phyloP scores from a whole-genome alignment of 139 green algal species.

The Chlorella sp. region DNA sequence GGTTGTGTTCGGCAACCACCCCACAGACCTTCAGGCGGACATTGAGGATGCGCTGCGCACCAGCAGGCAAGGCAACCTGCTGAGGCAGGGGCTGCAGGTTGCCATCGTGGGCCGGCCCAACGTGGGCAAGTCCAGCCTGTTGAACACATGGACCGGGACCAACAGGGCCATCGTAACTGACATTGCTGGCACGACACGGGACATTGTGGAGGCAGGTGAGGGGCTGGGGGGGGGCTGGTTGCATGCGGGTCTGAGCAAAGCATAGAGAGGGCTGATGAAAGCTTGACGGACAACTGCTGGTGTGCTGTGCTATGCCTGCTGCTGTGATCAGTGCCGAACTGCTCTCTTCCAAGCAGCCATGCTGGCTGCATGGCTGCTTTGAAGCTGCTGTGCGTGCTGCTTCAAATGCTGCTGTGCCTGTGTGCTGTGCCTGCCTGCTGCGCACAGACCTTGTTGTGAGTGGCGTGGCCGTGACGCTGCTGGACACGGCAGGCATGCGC shows the following conservation, averaged over 20 bases:
- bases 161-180: slow-evolving; percentile 92
- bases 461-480: slow-evolving; percentile 81
- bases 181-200: slow-evolving; percentile 89
- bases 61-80: slow-evolving; percentile 50
- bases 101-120: slow-evolving; percentile 93
- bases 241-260: no score
- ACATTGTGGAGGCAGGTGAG: slow-evolving; percentile 96
- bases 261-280: no score
- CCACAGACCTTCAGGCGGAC: slow-evolving; percentile 31
- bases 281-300: no score
- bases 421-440: no score
- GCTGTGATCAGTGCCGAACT: no score
- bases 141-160: slow-evolving; percentile 80
- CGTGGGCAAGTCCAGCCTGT: slow-evolving; percentile 90
- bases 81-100: slow-evolving; percentile 64
- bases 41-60: slow-evolving; percentile 61
- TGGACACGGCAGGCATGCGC: slow-evolving; percentile 93
- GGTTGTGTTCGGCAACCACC: no score
- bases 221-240: no score
- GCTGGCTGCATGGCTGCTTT: no score
- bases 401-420: no score
- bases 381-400: no score
- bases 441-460: slow-evolving; percentile 54
- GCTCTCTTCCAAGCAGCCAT: no score
- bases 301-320: no score